A percentile compares a stretch with the other conserved stretches of the same genome.
Evolutionary conservation across 345 rosid genomes (phyloP).

Genomic region (Heritiera fomes): DNA sequence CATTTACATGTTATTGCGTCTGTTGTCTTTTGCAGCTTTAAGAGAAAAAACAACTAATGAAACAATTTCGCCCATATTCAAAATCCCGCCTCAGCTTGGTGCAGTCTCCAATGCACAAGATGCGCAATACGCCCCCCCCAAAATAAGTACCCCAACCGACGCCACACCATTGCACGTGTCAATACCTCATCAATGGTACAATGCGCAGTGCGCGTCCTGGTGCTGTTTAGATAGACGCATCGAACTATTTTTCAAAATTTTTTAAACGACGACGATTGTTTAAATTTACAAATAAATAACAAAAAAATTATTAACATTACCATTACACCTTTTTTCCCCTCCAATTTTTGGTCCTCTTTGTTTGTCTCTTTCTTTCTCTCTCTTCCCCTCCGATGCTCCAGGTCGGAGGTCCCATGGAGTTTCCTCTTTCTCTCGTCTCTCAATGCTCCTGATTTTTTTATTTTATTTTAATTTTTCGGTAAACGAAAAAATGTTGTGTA

Average conservation of each 20-base stretch:
- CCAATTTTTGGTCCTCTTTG: slow-evolving; percentile 30
- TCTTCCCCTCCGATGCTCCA: slow-evolving; percentile 24
- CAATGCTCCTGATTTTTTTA: slow-evolving; percentile 5
- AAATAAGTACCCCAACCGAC: background rate
- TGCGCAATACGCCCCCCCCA: no score
- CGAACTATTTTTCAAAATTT: background rate
- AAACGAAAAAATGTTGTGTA: slow-evolving; percentile 5
- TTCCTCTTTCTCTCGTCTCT: slow-evolving; percentile 11
- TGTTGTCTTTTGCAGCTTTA: no score
- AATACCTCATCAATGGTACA: background rate
- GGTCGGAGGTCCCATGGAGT: slow-evolving; percentile 29
- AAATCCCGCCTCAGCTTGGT: no score
- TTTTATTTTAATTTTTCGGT: background rate
- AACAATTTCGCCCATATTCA: no score
- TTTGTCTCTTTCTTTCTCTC: slow-evolving; percentile 28
- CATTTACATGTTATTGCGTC: no score
- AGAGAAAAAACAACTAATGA: no score
- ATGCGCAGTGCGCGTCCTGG: background rate
- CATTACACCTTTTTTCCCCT: slow-evolving; percentile 28
- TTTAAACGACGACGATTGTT: background rate
- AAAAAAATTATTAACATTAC: background rate
- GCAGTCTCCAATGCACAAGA: no score
- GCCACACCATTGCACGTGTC: background rate
- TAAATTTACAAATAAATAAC: background rate
- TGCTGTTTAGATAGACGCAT: background rate